Evolutionary conservation across 1,284 basidiomycete species (phyloP).

Genomic region (Malassezia pachydermatis): DNA sequence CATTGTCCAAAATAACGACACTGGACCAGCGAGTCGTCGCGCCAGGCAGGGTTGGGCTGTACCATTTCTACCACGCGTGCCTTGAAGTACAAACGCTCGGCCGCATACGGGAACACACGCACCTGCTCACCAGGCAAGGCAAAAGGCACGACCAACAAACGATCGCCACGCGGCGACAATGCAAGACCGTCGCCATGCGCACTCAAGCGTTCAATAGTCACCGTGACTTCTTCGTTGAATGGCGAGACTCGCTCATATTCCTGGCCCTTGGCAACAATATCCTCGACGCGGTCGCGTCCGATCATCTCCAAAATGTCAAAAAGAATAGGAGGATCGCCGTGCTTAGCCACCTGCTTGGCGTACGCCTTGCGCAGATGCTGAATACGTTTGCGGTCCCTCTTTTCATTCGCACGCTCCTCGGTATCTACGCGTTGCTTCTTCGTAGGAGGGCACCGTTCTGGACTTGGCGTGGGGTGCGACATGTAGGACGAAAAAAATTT

Average conservation of each 20-base stretch:
- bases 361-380: constrained; percentile 38
- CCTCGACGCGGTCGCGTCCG: constrained; percentile 26
- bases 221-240: constrained; percentile 26
- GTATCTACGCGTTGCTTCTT: constrained; percentile 3
- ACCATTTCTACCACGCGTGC: constrained; percentile 28
- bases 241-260: constrained; percentile 31
- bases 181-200: constrained; percentile 45
- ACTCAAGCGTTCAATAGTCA: constrained; percentile 34
- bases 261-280: constrained; percentile 25
- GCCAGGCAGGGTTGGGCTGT: constrained; percentile 12
- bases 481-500: too few species aligned
- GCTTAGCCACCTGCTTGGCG: constrained; percentile 31
- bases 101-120: constrained; percentile 23
- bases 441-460: not conserved
- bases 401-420: constrained; percentile 9
- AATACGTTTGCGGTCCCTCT: constrained; percentile 24
- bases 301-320: constrained; percentile 41
- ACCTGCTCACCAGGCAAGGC: constrained; percentile 38
- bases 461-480: constrained; percentile 1
- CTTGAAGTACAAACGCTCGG: constrained; percentile 36
- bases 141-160: constrained; percentile 39
- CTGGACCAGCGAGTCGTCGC: constrained; percentile 27
- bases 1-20: constrained; percentile 45
- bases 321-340: constrained; percentile 40
- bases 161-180: constrained; percentile 26